These are phyloP conservation scores for Kazachstania psychrophila DNA, from an alignment of 805 yeast species.

Conservation along the genomic window DNA sequence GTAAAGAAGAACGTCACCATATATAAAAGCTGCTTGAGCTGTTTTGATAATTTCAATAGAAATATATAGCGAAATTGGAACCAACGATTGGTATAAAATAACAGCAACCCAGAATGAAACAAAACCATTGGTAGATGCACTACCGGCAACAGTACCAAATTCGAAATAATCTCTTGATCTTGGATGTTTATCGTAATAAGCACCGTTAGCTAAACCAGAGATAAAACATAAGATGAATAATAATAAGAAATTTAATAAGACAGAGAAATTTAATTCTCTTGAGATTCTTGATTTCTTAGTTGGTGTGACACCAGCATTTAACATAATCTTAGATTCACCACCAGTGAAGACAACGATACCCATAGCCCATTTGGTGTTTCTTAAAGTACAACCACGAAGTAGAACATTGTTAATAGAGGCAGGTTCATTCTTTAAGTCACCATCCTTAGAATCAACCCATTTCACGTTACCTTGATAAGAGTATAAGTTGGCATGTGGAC, in stretches of 20 bases:
- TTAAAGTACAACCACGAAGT: slow-evolving; percentile 65
- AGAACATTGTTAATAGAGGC: slow-evolving; percentile 60
- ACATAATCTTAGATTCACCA: slow-evolving; percentile 69
- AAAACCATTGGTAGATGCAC: slow-evolving; percentile 59
- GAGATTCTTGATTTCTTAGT: slow-evolving; percentile 68
- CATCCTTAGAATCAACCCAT: slow-evolving; percentile 33
- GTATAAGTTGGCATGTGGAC: slow-evolving; percentile 72
- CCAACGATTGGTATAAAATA: slow-evolving; percentile 68
- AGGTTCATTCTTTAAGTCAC: slow-evolving; percentile 42
- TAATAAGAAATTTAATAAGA: slow-evolving; percentile 53
- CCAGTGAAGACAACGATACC: slow-evolving; percentile 75
- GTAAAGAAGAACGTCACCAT: slow-evolving; percentile 65
- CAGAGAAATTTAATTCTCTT: slow-evolving; percentile 61
- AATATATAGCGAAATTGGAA: slow-evolving; percentile 74
- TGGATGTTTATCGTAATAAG: slow-evolving; percentile 40
- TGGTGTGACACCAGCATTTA: slow-evolving; percentile 73
- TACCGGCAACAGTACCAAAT: slow-evolving; percentile 57
- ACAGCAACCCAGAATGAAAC: slow-evolving; percentile 68
- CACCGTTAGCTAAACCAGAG: slow-evolving; percentile 64
- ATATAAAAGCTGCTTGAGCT: slow-evolving; percentile 72
- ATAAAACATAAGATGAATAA: slow-evolving; percentile 59
- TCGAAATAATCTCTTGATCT: slow-evolving; percentile 59
- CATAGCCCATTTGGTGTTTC: slow-evolving; percentile 78
- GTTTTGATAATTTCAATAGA: slow-evolving; percentile 77
- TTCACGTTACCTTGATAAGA: slow-evolving; percentile 65